Evolutionary conservation across 2,329 filamentous ascomycete genomes (phyloP), one percentile per base, ranked within the genome.

Genomic region (Beauveria varroae): DNA sequence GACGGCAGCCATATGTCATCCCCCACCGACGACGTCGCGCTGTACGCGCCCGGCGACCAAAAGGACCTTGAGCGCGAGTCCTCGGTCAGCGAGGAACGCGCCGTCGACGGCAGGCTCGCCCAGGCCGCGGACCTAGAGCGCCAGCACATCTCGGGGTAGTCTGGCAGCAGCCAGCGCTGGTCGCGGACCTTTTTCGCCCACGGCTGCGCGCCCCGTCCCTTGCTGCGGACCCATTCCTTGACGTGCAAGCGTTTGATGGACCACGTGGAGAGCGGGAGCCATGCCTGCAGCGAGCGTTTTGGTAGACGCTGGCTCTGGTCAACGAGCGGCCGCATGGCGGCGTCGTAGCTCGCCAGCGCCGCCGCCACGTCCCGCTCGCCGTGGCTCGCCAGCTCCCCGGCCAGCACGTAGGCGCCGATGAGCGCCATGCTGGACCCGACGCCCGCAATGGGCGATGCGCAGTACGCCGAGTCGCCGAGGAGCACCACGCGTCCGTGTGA

Each of bases 121-220:
- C 40, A 44, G 1, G 26, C 41, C 24, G 41, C 9, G 3, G 54
- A 57, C n/a, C 24, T 10, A 10, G 26, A 22, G n/a, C 57, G 47
- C 66, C 28, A 69, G 66, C 59, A 61, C 59, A 61, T 61, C 22
- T 56, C 52, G 16, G 59, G 59, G 30, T 61, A 61, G 26, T 61
- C 59, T 9, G 59, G 59, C 44, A 61, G 52, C 16, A 43, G 20
- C 59, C 59, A 61, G 43, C 30, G 34, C 18, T 61, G 51, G 18
- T 34, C 53, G 43, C 49, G 20, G 10, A 51, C 44, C 30, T 57
- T 43, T 16, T 55, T 57, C 18, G 59, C 52, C 59, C 52, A 57
- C 12, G 59, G 44, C 51, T 49, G 52, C 18, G 53, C 34, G 30
- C 59, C 52, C n/a, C 14, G 28, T 10, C 43, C 43, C 41, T 37